Base-by-base conservation (phyloP, 805 yeast genomes). In the Debaryomyces tyrocola region DNA sequence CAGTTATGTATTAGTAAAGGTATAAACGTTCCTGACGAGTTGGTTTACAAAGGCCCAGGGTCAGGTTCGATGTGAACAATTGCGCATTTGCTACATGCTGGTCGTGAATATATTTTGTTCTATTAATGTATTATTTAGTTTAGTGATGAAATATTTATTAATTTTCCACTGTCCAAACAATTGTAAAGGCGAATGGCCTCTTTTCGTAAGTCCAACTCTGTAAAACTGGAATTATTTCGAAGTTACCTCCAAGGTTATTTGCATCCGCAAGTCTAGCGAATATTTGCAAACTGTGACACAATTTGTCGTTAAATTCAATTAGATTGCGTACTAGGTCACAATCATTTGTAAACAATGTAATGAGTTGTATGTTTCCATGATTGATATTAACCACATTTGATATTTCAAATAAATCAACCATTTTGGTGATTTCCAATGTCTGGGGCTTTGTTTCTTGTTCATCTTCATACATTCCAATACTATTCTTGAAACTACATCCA, bases 401-500 rank as follows among this genome's bases (percentile, higher is more conserved):
- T n/a, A n/a, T 5, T 24, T 47, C 37, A 29, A 17, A 27, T 37
- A 39, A 29, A 14, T 20, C 21, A n/a, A 24, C 21, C 28, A 15
- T 41, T 41, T 29, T 10, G 8, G 37, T 6, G 14, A 18, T 14
- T 40, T 36, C 24, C 31, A 41, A 15, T 63, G 67, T 33, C 15
- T 20, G 17, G 7, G 21, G 28, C 4, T 20, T 20, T 7, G 10
- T 37, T 37, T 68, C 77, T 37, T 72, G 74, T n/a, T 68, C 68
- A 35, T 73, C 73, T 4, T 70, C 77, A 43, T 73, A 69, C 55
- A 71, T 54, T 2, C 57, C 65, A 14, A 52, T 50, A 2, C 59
- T 51, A 21, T 68, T 67, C 46, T 76, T 74, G 49, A 73, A 80
- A 4, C 81, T 63, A 3, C 78, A 49, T 1, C 92, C 95, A 33